These are phyloP conservation scores for Gossypium trilobum DNA, from an alignment of 441 rosid genomes.

Conservation along the genomic window DNA sequence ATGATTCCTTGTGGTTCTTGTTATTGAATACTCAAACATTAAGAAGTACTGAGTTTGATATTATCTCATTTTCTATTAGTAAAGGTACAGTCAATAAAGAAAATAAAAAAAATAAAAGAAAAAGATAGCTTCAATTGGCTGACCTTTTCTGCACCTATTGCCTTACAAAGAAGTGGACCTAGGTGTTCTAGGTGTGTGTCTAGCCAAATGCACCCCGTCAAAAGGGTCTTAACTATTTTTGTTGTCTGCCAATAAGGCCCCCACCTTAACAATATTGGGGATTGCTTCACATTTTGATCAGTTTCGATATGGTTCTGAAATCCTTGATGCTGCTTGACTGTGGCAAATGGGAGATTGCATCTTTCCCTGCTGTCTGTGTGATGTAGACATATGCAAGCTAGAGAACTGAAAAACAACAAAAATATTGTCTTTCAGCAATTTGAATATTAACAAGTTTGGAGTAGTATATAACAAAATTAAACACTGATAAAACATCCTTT, in stretches of 20 bases:
- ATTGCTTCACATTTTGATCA: background rate
- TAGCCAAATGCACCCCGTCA: background rate
- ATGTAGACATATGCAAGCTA: background rate
- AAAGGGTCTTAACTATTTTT: background rate
- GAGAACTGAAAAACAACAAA: background rate
- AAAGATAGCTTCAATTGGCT: background rate
- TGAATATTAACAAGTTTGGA: background rate
- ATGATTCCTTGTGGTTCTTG: background rate
- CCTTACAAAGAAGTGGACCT: background rate
- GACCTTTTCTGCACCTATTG: background rate
- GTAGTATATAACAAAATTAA: background rate
- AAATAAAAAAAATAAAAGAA: background rate
- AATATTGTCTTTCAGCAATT: background rate
- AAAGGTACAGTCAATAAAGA: background rate
- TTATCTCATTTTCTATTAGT: background rate
- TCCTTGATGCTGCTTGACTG: conserved; percentile 1
- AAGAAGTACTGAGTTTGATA: background rate
- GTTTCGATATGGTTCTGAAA: background rate
- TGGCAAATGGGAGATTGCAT: background rate
- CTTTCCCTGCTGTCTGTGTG: background rate
- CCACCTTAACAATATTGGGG: background rate
- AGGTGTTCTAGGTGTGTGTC: background rate
- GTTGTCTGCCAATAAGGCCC: background rate
- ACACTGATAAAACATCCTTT: background rate
- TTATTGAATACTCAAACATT: background rate